Percentiles rank a stretch among this genome's conserved stretches.
phyloP scores from a whole-genome alignment of 2,329 filamentous ascomycete genomes.

The Lecanicillium sp. region DNA sequence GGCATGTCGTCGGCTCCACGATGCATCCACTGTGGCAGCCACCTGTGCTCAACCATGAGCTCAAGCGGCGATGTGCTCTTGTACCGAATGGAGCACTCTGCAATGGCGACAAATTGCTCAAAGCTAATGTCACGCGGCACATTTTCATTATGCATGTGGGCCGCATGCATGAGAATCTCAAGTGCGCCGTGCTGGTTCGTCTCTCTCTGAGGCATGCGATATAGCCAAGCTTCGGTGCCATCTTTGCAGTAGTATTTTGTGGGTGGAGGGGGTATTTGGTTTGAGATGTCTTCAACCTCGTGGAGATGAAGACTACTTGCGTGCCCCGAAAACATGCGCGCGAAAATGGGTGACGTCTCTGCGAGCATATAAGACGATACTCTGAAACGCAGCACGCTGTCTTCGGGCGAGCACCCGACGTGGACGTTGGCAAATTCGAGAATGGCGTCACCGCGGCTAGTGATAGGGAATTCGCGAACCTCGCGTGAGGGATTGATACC shows the following conservation, averaged over 20 bases:
- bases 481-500: constrained; percentile 33
- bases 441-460: constrained; percentile 41
- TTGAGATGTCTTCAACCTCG: constrained; percentile 32
- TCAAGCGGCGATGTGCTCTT: constrained; percentile 47
- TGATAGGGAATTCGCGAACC: constrained; percentile 38
- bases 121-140: constrained; percentile 43
- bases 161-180: constrained; percentile 44
- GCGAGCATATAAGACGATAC: constrained; percentile 46
- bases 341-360: constrained; percentile 47
- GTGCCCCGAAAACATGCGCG: constrained; percentile 37
- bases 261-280: constrained; percentile 30
- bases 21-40: constrained; percentile 48
- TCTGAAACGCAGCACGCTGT: constrained; percentile 42
- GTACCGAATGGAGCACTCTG: constrained; percentile 44
- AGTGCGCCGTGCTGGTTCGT: constrained; percentile 35
- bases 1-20: constrained; percentile 42
- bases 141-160: constrained; percentile 42
- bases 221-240: constrained; percentile 39
- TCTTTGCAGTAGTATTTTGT: constrained; percentile 35
- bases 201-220: constrained; percentile 48
- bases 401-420: constrained; percentile 24
- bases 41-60: constrained; percentile 42
- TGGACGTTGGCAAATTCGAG: constrained; percentile 45
- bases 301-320: constrained; percentile 25
- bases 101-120: constrained; percentile 45